These are phyloP conservation scores for Boletus vermiculosoides DNA, from an alignment of 768 basidiomycete species.

Conservation along the genomic window DNA sequence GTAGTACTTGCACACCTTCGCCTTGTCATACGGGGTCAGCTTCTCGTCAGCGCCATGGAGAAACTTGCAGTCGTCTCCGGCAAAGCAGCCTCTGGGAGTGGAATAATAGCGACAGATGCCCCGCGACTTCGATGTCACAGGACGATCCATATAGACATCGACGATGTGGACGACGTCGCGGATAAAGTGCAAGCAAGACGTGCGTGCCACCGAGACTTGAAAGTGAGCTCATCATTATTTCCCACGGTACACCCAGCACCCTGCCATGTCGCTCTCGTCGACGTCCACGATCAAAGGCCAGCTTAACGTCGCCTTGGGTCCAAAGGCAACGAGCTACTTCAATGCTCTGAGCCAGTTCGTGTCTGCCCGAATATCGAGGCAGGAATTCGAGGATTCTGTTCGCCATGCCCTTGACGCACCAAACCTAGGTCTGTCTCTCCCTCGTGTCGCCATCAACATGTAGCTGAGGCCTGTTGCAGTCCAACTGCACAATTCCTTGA, in stretches of 20 bases:
- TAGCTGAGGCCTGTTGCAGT: slow-evolving; percentile 41
- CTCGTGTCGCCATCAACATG: background rate
- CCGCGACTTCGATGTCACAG: slow-evolving; percentile 66
- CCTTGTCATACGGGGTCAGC: slow-evolving; percentile 68
- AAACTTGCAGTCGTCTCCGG: slow-evolving; percentile 72
- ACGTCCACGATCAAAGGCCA: slow-evolving; percentile 72
- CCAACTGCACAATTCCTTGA: slow-evolving; percentile 79
- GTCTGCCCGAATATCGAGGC: slow-evolving; percentile 62
- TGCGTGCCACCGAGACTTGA: background rate
- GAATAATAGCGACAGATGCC: slow-evolving; percentile 71
- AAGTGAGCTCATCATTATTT: slow-evolving; percentile 7
- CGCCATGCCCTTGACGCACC: slow-evolving; percentile 60
- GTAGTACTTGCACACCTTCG: slow-evolving; percentile 68
- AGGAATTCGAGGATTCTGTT: slow-evolving; percentile 73
- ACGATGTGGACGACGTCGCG: slow-evolving; percentile 8
- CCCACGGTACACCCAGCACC: slow-evolving; percentile 8
- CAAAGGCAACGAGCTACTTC: slow-evolving; percentile 62
- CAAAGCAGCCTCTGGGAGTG: slow-evolving; percentile 65
- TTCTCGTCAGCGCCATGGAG: slow-evolving; percentile 54
- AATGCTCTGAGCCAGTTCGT: slow-evolving; percentile 64
- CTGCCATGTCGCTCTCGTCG: slow-evolving; percentile 68
- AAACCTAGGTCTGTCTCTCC: slow-evolving; percentile 42
- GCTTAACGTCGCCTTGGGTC: slow-evolving; percentile 58
- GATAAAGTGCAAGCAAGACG: background rate
- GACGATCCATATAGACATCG: slow-evolving; percentile 45